Base-by-base conservation (phyloP, 2,329 filamentous ascomycete species). In the Hypoxylon sp. region DNA sequence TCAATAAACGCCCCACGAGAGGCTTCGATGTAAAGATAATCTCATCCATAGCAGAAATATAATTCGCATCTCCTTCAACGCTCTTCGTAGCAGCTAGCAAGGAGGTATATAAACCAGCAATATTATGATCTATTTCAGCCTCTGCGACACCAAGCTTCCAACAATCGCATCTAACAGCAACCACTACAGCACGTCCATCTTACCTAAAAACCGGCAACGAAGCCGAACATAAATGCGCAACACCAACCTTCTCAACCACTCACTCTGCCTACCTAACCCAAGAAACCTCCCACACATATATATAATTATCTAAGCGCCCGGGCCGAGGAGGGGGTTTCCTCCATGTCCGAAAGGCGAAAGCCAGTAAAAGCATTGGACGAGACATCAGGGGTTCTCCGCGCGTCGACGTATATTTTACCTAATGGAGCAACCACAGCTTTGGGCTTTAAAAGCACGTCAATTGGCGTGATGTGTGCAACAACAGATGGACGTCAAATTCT, bases 311-410 rank as follows among this genome's bases (percentile, higher is more conserved):
- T 14, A 51, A 46, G 28, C 28, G 10, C 60, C 46, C 25, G 30
- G 17, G 5, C 60, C 11, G 36, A 51, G 19, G 38, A 43, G 38
- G 38, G 38, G 5, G 23, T 19, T 21, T 17, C 28, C 13, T 36
- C 25, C 48, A 53, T 21, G 23, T 34, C 30, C 55, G 2, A 7
- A 34, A 9, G 19, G 13, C 38, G 9, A 43, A 21, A 21, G 13
- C 17, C 17, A 43, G 38, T 7, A 61, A 13, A 48, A 32, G 28
- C n/a, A 60, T 67, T 48, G 60, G 64, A 60, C 21, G 34, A 25
- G 13, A 25, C 38, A 41, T 48, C 32, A 53, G 11, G 55, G 57
- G 49, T 60, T 63, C 60, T 67, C 65, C 65, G 65, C 64, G 43
- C 46, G 17, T n/a, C 19, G 21, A 59, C 36, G 23, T 50, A 41